Conservation (phyloP, 257 asterid genomes). For the Catharanthus roseus region DNA sequence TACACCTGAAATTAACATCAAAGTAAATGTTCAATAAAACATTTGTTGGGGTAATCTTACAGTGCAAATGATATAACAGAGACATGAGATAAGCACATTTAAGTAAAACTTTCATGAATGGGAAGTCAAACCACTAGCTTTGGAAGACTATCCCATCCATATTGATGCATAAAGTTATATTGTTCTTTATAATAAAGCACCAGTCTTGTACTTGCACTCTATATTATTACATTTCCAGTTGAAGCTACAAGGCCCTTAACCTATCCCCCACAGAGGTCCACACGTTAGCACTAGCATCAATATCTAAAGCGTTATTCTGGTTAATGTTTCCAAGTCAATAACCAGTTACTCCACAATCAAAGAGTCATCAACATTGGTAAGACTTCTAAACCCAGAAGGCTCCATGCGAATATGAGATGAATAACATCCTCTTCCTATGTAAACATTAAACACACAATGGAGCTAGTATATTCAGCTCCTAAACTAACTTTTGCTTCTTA, state of each 20-base stretch:
- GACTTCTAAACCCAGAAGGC: background rate
- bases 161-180: no score
- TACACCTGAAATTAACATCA: slow-evolving; percentile 9
- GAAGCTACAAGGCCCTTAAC: background rate
- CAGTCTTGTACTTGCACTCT: background rate
- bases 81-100: no score
- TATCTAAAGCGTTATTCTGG: background rate
- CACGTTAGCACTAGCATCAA: background rate
- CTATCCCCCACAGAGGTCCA: background rate
- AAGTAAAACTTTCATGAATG: background rate
- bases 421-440: background rate
- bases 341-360: background rate
- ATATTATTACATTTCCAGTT: no score
- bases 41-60: background rate
- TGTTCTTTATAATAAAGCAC: background rate
- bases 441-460: background rate
- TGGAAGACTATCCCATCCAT: background rate
- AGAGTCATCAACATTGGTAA: background rate
- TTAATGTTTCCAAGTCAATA: background rate
- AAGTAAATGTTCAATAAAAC: slow-evolving; percentile 2
- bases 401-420: background rate
- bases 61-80: background rate
- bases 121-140: background rate
- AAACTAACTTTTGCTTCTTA: background rate
- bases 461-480: background rate